Percentiles rank a stretch among this genome's conserved stretches.
These are phyloP conservation scores for Dendrobium chrysotoxum DNA, from an alignment of 106 monocot genomes.

Conservation along the genomic window DNA sequence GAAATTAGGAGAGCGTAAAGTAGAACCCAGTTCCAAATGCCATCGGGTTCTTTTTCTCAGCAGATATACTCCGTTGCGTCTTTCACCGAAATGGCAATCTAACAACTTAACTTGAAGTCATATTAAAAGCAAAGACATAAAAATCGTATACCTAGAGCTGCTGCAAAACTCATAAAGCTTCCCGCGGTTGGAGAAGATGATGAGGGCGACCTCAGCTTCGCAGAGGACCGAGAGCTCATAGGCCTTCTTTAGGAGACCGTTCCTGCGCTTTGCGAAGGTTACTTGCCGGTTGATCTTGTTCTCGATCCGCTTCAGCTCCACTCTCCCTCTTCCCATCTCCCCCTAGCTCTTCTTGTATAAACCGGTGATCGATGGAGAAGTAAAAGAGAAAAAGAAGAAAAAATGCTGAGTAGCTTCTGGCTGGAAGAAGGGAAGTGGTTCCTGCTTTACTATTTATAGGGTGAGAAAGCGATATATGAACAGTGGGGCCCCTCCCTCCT, in stretches of 20 bases:
- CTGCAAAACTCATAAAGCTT: conserved; percentile 39
- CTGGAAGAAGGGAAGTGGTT: conserved; percentile 2
- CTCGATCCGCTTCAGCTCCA: conserved; percentile 8
- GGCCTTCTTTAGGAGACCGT: conserved; percentile 72
- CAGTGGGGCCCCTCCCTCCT: conserved; percentile 2
- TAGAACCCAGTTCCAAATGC: background rate
- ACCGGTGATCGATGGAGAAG: background rate
- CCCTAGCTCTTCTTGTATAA: background rate
- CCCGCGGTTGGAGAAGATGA: conserved; percentile 66
- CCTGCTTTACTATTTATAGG: conserved; percentile 8
- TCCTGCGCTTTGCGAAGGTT: conserved; percentile 52
- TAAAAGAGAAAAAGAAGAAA: background rate
- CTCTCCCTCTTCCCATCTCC: conserved; percentile 8
- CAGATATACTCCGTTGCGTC: background rate
- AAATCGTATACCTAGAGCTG: background rate
- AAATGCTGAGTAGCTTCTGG: background rate
- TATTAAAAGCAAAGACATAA: background rate
- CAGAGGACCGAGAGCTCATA: conserved; percentile 68
- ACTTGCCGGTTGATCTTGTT: conserved; percentile 28
- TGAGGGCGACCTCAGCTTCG: conserved; percentile 67
- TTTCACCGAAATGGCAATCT: conserved; percentile 6
- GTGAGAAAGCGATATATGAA: conserved; percentile 7
- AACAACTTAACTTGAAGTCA: background rate
- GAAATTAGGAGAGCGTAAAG: conserved; percentile 6
- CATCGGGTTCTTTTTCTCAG: conserved; percentile 2